These are phyloP conservation scores for Hsuehochloa calcarea DNA, from an alignment of 176 grass and related monocot genomes.

Conservation along the genomic window DNA sequence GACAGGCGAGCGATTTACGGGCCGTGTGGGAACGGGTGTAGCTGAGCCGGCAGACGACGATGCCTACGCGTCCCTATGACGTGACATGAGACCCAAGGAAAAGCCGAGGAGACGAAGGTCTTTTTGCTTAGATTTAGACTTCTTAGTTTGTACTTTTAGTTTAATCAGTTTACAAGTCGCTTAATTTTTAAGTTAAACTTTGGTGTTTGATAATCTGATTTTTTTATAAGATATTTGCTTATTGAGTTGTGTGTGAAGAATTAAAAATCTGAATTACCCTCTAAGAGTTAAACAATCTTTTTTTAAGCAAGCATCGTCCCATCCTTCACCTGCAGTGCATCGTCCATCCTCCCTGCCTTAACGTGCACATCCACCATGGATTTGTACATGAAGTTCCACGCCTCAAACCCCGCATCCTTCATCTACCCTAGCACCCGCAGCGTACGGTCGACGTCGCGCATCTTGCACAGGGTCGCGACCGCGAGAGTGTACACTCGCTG, in stretches of 20 bases:
- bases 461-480: slow-evolving; percentile 48
- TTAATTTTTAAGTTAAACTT: too few relatives aligned
- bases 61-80: slow-evolving; percentile 11
- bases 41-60: slow-evolving; percentile 29
- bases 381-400: slow-evolving; percentile 37
- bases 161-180: too few relatives aligned
- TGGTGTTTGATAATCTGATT: too few relatives aligned
- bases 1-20: slow-evolving; percentile 14
- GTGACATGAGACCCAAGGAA: not conserved
- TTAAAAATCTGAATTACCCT: too few relatives aligned
- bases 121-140: too few relatives aligned
- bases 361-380: slow-evolving; percentile 48
- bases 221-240: too few relatives aligned
- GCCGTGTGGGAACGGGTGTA: slow-evolving; percentile 39
- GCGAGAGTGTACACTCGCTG: slow-evolving; percentile 23
- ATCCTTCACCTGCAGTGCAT: slow-evolving; percentile 63
- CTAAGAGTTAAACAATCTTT: too few relatives aligned
- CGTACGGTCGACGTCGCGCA: slow-evolving; percentile 36
- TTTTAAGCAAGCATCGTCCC: slow-evolving; percentile 46
- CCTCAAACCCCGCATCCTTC: slow-evolving; percentile 42
- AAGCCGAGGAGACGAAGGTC: too few relatives aligned
- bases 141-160: too few relatives aligned
- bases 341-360: slow-evolving; percentile 57
- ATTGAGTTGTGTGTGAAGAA: too few relatives aligned
- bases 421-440: slow-evolving; percentile 44